Evolutionary conservation across 768 basidiomycete genomes (phyloP).

Genomic region (Tricholoma bakamatsutake): DNA sequence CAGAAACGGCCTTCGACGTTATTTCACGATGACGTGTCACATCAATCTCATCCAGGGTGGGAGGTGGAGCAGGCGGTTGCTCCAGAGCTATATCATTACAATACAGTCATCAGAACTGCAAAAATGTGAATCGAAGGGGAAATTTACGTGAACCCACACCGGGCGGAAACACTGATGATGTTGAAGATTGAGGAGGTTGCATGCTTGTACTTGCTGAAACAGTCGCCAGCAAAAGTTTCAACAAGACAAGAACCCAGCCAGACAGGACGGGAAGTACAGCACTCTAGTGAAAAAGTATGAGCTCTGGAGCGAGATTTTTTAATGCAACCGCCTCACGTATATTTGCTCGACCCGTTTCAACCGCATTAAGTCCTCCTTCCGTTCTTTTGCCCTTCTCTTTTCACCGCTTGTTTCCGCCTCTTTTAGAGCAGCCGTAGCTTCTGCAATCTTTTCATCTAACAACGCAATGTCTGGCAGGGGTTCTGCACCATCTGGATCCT

Average conservation of each 20-base stretch:
- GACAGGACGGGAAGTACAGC: conserved; percentile 78
- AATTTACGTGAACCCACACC: conserved; percentile 59
- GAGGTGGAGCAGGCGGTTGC: conserved; percentile 57
- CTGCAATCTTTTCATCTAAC: conserved; percentile 69
- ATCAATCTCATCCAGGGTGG: conserved; percentile 86
- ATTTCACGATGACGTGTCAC: conserved; percentile 95
- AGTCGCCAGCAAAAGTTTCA: conserved; percentile 89
- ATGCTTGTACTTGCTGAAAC: conserved; percentile 74
- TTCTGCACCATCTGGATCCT: conserved; percentile 60
- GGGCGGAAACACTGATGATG: conserved; percentile 67
- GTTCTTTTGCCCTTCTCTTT: conserved; percentile 57
- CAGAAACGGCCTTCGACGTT: conserved; percentile 94
- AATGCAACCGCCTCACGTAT: conserved; percentile 57
- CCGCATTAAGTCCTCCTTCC: conserved; percentile 77
- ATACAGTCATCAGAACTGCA: conserved; percentile 1
- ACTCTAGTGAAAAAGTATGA: conserved; percentile 42
- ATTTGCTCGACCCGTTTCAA: conserved; percentile 88
- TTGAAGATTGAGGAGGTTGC: conserved; percentile 60
- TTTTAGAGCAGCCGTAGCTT: conserved; percentile 46
- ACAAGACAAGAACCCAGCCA: conserved; percentile 86
- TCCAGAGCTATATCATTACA: conserved; percentile 43
- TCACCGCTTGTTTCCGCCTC: conserved; percentile 47
- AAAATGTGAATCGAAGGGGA: conserved; percentile 2
- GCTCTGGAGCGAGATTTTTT: background rate
- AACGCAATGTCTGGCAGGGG: conserved; percentile 67